Evolutionary conservation across 164 flowering plant genomes (phyloP).

Genomic region (Chimonanthus praecox): DNA sequence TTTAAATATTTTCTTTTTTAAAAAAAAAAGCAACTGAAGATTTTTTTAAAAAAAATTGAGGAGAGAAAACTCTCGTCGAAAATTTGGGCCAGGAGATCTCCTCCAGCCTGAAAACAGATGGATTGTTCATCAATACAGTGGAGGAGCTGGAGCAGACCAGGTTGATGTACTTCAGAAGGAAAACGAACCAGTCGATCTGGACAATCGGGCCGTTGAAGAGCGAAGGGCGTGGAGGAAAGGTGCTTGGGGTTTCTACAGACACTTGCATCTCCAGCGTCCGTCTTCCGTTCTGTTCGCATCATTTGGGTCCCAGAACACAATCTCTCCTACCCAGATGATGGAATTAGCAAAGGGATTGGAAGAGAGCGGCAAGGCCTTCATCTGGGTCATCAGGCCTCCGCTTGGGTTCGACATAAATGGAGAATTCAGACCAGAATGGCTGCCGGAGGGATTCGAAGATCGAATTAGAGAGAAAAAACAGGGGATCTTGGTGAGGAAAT

Average conservation of each 20-base stretch:
- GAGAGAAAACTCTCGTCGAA: too few species aligned
- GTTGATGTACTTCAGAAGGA: slow-evolving; percentile 7
- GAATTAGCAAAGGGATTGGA: slow-evolving; percentile 29
- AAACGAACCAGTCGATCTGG: neutral
- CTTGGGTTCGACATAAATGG: slow-evolving; percentile 10
- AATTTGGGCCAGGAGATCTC: too few species aligned
- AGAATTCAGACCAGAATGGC: slow-evolving; percentile 23
- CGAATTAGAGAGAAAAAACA: slow-evolving; percentile 2
- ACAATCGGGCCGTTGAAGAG: slow-evolving; percentile 10
- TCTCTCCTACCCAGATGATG: slow-evolving; percentile 27
- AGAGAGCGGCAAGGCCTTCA: slow-evolving; percentile 14
- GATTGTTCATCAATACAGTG: slow-evolving; percentile 5
- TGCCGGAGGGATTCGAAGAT: slow-evolving; percentile 26
- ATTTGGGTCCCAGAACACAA: slow-evolving; percentile 26
- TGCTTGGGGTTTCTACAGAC: slow-evolving; percentile 7
- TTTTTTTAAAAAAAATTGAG: too few species aligned
- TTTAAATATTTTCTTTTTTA: too few species aligned
- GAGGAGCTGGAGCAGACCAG: slow-evolving; percentile 7
- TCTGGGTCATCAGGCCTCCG: slow-evolving; percentile 34
- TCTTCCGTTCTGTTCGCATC: slow-evolving; percentile 12
- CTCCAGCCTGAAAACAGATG: neutral
- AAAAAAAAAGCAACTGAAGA: too few species aligned
- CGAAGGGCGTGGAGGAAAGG: slow-evolving; percentile 1
- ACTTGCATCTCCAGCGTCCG: slow-evolving; percentile 5
- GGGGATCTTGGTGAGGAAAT: slow-evolving; percentile 24